Evolutionary conservation across 345 rosid species (phyloP), one percentile per base, ranked within the genome.

Genomic region (Capsella bursapastoris): DNA sequence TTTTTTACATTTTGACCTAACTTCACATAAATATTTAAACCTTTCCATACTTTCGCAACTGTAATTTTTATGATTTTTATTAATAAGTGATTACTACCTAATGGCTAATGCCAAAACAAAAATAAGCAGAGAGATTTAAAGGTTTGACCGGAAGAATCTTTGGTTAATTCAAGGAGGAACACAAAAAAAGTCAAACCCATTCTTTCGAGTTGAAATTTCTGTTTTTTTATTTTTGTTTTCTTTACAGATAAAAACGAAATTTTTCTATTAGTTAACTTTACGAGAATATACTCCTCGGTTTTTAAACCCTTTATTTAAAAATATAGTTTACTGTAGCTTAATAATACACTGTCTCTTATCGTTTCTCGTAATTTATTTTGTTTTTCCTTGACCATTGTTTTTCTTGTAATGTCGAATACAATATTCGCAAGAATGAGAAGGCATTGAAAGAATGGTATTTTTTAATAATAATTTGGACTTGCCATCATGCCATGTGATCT

Each of bases 151-250:
- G 34, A 48, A 66, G 53, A 18, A 43, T 50, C 53, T 68, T 68
- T 4, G 28, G 37, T 51, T 22, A 18, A 18, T 60, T 48, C 62
- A 51, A 75, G 48, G 56, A 59, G 15, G 25, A 68, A 68, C 68
- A 61, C 22, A 60, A 68, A 31, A 12, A 75, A 68, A 68, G 74
- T 75, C 79, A 75, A 75, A 75, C 74, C 69, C 31, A 43, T 52
- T 51, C 25, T 32, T 68, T 75, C 64, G 63, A 75, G 79, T 75
- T 59, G 3, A 67, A 51, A 59, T 51, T 41, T 68, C 56, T 49
- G 44, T 16, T 10, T 29, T 27, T 15, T 50, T 68, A 5, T 11
- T 52, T 68, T 12, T 45, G 61, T 68, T 29, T 14, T 3, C 60
- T 66, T 67, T 67, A 50, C 56, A 51, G 68, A 61, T 8, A 74